phyloP scores from a whole-genome alignment of 2,329 filamentous ascomycete genomes.

The Aspergillus niger region DNA sequence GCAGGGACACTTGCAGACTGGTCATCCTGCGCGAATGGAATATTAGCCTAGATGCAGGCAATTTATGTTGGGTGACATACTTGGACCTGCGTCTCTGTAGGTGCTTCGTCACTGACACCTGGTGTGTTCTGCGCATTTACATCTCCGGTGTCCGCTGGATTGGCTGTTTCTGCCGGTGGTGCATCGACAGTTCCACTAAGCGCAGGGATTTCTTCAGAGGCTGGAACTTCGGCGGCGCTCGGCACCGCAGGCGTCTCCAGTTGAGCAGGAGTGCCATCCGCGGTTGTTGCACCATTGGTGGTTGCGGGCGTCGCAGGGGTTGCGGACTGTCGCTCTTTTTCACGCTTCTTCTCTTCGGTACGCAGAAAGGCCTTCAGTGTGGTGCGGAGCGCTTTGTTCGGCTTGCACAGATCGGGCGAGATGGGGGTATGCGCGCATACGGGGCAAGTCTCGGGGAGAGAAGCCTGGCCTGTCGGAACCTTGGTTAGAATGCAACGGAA shows the following conservation, averaged over 20 bases:
- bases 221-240: slow-evolving; percentile 19
- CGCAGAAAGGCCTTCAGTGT: slow-evolving; percentile 90
- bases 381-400: slow-evolving; percentile 86
- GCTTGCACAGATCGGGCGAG: slow-evolving; percentile 80
- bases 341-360: slow-evolving; percentile 86
- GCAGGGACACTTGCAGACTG: slow-evolving; percentile 12
- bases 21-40: slow-evolving; percentile 16
- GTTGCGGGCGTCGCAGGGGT: slow-evolving; percentile 40
- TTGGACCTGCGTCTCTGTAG: slow-evolving; percentile 15
- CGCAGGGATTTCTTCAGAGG: slow-evolving; percentile 10
- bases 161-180: slow-evolving; percentile 18
- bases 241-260: slow-evolving; percentile 23
- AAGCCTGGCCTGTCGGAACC: slow-evolving; percentile 66
- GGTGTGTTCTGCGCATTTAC: slow-evolving; percentile 8
- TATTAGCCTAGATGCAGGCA: not conserved
- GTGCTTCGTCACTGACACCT: slow-evolving; percentile 10
- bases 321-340: slow-evolving; percentile 55
- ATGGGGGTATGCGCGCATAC: slow-evolving; percentile 92
- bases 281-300: slow-evolving; percentile 28
- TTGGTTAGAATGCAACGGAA: not conserved
- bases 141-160: slow-evolving; percentile 12
- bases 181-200: slow-evolving; percentile 15
- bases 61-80: slow-evolving; percentile 16
- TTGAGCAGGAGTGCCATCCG: slow-evolving; percentile 21
- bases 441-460: slow-evolving; percentile 77